Evolutionary conservation across 2,329 filamentous ascomycete species (phyloP), one percentile per base, ranked within the genome.

Genomic region (Coniella lustricola): DNA sequence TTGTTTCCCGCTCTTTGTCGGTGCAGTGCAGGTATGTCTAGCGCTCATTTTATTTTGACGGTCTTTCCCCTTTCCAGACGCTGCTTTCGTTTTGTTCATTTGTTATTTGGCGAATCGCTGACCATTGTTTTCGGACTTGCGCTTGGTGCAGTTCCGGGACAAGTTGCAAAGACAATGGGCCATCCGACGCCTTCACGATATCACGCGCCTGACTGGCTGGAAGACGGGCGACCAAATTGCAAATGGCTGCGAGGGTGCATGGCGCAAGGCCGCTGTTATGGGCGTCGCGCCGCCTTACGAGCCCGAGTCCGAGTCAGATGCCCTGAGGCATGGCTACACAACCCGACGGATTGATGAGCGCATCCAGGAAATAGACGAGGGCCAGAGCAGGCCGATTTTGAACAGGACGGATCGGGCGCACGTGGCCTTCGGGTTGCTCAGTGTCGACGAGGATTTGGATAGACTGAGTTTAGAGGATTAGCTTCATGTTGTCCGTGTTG

Each of bases 131-230:
- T 10, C 2, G 10, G 10, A 29, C n/a, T n/a, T 29, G 25, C 25
- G 9, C 38, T 39, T 49, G 56, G 3, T 37, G 43, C 73, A 95
- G 74, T 94, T 82, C 62, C 80, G 80, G 57, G 79, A 87, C 51
- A 64, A 80, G 4, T 70, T 67, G 1, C 90, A 97, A 59, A 81
- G 93, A 1, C 75, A 78, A 49, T 95, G 89, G 87, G 78, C 85
- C 0, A 76, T 96, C 54, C 74, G 76, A 31, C 81, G 85, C 22
- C 74, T 96, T 48, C 77, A 82, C 56, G 83, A 89, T 57, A 83
- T 95, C 34, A 80, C 85, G 2, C 79, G 83, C 1, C 73, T 93
- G 7, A 95, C 89, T 0, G 93, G 93, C 0, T 96, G 89, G 86
- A 85, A 89, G 58, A 89, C 85, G 1, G 86, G 89, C 1, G 77